A percentile compares a stretch with the other conserved stretches of the same genome.
These are phyloP conservation scores for Tolypocladium capitatum DNA, from an alignment of 2,329 filamentous ascomycete species.

Conservation along the genomic window DNA sequence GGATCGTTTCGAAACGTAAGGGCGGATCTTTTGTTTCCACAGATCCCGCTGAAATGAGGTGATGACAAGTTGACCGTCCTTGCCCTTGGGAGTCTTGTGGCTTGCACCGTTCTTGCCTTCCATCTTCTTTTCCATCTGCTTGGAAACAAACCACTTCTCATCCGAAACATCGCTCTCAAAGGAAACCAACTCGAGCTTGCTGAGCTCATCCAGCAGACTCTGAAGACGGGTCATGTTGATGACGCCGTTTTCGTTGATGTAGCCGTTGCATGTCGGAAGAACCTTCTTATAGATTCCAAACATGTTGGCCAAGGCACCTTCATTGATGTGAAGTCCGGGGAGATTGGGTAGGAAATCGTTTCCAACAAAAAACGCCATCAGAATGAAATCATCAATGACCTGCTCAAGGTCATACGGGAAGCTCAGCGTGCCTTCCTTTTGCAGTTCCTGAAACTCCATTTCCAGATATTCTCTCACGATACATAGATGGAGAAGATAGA, in stretches of 20 bases:
- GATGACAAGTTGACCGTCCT: slow-evolving; percentile 53
- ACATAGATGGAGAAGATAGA: slow-evolving; percentile 92
- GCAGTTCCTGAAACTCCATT: slow-evolving; percentile 88
- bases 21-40: slow-evolving; percentile 68
- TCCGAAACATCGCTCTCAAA: slow-evolving; percentile 87
- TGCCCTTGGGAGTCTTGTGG: slow-evolving; percentile 39
- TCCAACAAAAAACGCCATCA: slow-evolving; percentile 98
- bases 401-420: slow-evolving; percentile 89
- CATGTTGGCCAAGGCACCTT: slow-evolving; percentile 93
- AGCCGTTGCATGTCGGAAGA: slow-evolving; percentile 75
- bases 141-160: slow-evolving; percentile 82
- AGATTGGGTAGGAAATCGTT: slow-evolving; percentile 98
- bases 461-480: slow-evolving; percentile 96
- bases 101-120: slow-evolving; percentile 43
- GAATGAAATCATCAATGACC: slow-evolving; percentile 97
- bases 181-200: slow-evolving; percentile 79
- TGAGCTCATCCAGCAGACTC: slow-evolving; percentile 68
- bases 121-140: slow-evolving; percentile 56
- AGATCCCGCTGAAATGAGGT: slow-evolving; percentile 70
- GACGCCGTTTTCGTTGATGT: slow-evolving; percentile 89
- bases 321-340: slow-evolving; percentile 94
- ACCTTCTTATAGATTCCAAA: slow-evolving; percentile 92
- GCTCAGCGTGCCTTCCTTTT: slow-evolving; percentile 54
- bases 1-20: slow-evolving; percentile 61
- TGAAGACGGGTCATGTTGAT: slow-evolving; percentile 77